These are phyloP conservation scores for Xylogone sp. DNA, from an alignment of 2,329 filamentous ascomycete species.

Conservation along the genomic window DNA sequence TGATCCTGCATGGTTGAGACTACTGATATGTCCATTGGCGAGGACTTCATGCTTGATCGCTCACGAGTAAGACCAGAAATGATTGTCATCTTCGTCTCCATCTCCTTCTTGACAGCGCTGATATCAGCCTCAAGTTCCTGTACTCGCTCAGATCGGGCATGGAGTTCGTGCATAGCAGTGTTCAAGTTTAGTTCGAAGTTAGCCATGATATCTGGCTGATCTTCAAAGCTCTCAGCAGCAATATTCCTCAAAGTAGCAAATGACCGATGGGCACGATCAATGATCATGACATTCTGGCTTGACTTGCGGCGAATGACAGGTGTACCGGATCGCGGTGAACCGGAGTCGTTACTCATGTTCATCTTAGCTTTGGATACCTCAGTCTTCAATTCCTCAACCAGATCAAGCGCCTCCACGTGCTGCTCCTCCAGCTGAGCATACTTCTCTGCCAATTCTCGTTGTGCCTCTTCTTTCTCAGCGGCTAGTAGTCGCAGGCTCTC, in stretches of 20 bases:
- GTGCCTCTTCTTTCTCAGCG: slow-evolving; percentile 71
- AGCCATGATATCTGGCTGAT: slow-evolving; percentile 78
- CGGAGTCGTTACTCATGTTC: slow-evolving; percentile 38
- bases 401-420: slow-evolving; percentile 76
- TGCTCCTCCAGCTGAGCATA: slow-evolving; percentile 81
- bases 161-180: slow-evolving; percentile 87
- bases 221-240: slow-evolving; percentile 79
- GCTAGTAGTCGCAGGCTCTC: slow-evolving; percentile 67
- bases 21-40: slow-evolving; percentile 87
- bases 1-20: slow-evolving; percentile 85
- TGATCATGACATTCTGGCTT: slow-evolving; percentile 80
- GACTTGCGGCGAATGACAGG: slow-evolving; percentile 91
- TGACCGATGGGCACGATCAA: slow-evolving; percentile 87
- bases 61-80: slow-evolving; percentile 93
- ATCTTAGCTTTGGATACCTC: slow-evolving; percentile 77
- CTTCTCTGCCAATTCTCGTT: slow-evolving; percentile 68
- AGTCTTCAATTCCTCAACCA: slow-evolving; percentile 87
- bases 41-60: slow-evolving; percentile 79
- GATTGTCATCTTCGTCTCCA: slow-evolving; percentile 94
- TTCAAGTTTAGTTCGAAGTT: slow-evolving; percentile 92
- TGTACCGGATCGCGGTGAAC: slow-evolving; percentile 59
- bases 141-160: slow-evolving; percentile 81
- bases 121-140: slow-evolving; percentile 87
- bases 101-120: slow-evolving; percentile 81
- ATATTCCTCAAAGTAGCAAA: slow-evolving; percentile 88